Percentiles rank a stretch among this genome's conserved stretches.
phyloP scores from a whole-genome alignment of 768 basidiomycete genomes.

The Steccherinum ochraceum region DNA sequence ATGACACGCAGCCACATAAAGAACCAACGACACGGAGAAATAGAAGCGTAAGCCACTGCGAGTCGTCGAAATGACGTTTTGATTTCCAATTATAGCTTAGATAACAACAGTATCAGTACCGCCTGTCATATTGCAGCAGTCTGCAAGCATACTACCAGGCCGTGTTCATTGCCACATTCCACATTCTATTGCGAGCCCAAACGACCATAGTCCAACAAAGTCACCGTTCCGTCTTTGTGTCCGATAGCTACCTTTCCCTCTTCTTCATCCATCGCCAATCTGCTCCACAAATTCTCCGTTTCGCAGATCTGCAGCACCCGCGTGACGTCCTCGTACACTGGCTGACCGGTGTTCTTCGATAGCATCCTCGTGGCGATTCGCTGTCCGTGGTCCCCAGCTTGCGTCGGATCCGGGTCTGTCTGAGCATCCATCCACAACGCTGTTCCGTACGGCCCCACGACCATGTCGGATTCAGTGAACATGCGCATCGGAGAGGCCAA shows the following conservation, averaged over 20 bases:
- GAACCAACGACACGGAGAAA: too few species aligned
- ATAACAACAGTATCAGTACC: too few species aligned
- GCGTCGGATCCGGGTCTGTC: conserved; percentile 29
- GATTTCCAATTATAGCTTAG: too few species aligned
- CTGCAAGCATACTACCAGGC: neutral
- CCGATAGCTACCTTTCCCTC: conserved; percentile 32
- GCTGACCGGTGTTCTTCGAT: conserved; percentile 5
- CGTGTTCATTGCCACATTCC: too few species aligned
- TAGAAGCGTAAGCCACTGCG: neutral
- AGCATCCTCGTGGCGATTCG: conserved; percentile 45
- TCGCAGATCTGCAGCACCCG: conserved; percentile 41
- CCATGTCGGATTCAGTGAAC: conserved; percentile 47
- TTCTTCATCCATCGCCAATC: conserved; percentile 32
- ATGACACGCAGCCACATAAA: too few species aligned
- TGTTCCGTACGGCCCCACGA: conserved; percentile 52
- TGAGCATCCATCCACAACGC: conserved; percentile 64
- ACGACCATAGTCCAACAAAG: conserved; percentile 39
- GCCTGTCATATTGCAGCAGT: too few species aligned
- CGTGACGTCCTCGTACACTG: conserved; percentile 25
- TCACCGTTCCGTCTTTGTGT: conserved; percentile 37
- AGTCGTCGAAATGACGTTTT: neutral
- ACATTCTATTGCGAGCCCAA: too few species aligned
- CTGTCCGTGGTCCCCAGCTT: conserved; percentile 42
- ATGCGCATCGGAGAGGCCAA: conserved; percentile 39
- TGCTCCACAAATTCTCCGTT: conserved; percentile 43